Evolutionary conservation across 2,329 filamentous ascomycete genomes (phyloP), one percentile per base, ranked within the genome.

Genomic region (Venturia effusa): DNA sequence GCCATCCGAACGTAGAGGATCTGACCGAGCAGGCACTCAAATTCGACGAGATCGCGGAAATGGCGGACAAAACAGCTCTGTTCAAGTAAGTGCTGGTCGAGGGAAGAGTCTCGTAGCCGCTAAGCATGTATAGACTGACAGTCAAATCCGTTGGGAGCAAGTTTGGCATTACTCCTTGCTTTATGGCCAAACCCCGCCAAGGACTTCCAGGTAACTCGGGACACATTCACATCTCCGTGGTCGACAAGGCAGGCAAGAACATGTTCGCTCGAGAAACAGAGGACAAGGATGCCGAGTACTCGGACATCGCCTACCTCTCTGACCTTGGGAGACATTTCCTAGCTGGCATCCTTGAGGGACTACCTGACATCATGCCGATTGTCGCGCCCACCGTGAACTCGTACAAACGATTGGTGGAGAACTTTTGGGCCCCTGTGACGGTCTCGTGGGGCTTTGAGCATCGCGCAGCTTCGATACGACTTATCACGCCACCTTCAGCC

Each of bases 341-440:
- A 0, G 94, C 94, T 0, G 94, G 94, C 8, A 76, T 99, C 1
- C 82, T 99, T 0, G 88, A 90, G 30, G 94, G 93, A 17, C 82
- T 99, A 4, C 91, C 94, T 1, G 91, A 97, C 71, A 85, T 97
- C 68, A 99, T 99, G 94, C 94, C 94, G 0, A 81, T 97, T 65
- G 81, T 99, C 15, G 94, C 93, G 0, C 94, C 94, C 0, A 99
- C 91, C 0, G 84, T 99, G 72, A 99, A 99, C 81, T 96, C 90
- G 66, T 99, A 99, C 81, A 99, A 99, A 78, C 88, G 94, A 3
- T 83, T 99, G 0, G 94, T 99, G 2, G 94, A 99, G 79, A 97
- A 97, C 78, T 97, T 97, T 77, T 99, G 94, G 94, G 94, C 94
- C 0, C 94, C 94, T 0, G 94, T 99, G 6, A 97, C 93, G 0